Percentiles rank a stretch among this genome's conserved stretches.
These are phyloP conservation scores for Camellia oleifera DNA, from an alignment of 179 eudicot species.

Conservation along the genomic window DNA sequence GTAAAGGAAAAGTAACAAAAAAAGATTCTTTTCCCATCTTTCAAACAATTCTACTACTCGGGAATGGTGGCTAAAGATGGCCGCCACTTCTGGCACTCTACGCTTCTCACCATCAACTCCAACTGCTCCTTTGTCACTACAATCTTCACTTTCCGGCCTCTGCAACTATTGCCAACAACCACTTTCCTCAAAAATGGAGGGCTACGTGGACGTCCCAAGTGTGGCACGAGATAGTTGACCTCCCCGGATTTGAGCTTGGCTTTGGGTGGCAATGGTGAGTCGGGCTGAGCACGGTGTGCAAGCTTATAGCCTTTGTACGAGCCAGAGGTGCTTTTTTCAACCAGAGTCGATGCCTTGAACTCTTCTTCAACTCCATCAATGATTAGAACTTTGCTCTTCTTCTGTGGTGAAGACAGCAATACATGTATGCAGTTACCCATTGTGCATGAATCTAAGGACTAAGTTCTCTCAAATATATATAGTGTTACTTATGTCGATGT, in stretches of 20 bases:
- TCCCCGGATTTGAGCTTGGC: constrained; percentile 1
- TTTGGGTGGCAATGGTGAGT: constrained; percentile 18
- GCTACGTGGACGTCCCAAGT: not conserved
- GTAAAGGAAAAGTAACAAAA: not conserved
- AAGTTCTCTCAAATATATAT: constrained; percentile 15
- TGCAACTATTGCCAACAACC: constrained; percentile 19
- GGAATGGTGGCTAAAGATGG: constrained; percentile 51
- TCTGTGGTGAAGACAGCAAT: constrained; percentile 16
- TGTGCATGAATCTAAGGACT: constrained; percentile 6
- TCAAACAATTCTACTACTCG: constrained; percentile 28
- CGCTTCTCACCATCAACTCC: constrained; percentile 35
- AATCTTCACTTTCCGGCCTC: constrained; percentile 38
- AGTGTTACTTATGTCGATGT: constrained; percentile 6
- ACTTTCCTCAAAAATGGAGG: constrained; percentile 23
- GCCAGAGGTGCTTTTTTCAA: constrained; percentile 31
- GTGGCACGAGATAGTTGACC: constrained; percentile 6
- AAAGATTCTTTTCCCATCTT: not conserved
- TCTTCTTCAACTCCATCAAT: constrained; percentile 26
- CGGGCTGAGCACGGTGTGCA: constrained; percentile 1
- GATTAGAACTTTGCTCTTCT: constrained; percentile 14
- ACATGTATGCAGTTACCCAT: constrained; percentile 51
- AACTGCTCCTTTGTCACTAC: constrained; percentile 45
- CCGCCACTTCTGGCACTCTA: constrained; percentile 35
- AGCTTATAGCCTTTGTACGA: constrained; percentile 13
- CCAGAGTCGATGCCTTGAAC: constrained; percentile 16